These are phyloP conservation scores for Dimocarpus longan DNA, from an alignment of 345 rosid genomes.

Conservation along the genomic window DNA sequence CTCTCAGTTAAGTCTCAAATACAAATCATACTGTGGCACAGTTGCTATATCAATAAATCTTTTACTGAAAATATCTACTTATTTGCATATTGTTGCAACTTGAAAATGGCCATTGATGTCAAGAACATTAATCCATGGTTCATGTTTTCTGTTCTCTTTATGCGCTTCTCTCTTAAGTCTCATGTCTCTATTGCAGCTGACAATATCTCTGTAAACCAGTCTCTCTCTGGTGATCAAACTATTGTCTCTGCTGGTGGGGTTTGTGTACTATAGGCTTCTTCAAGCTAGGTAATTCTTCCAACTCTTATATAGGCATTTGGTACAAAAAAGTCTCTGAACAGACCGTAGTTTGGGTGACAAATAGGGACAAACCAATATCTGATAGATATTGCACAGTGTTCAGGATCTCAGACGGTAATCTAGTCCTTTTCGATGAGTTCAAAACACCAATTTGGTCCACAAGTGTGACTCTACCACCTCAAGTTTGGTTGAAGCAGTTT, in stretches of 20 bases:
- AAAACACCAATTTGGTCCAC: conserved; percentile 16
- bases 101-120: no score
- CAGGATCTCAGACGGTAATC: conserved; percentile 28
- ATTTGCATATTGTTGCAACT: no score
- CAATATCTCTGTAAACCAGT: conserved; percentile 21
- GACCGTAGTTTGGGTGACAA: conserved; percentile 35
- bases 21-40: no score
- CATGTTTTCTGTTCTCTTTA: conserved; percentile 14
- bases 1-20: no score
- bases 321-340: background rate
- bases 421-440: conserved; percentile 23
- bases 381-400: conserved; percentile 23
- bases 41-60: no score
- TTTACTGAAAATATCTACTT: no score
- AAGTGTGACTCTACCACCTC: conserved; percentile 5
- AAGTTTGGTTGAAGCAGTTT: conserved; percentile 27
- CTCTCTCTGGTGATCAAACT: conserved; percentile 31
- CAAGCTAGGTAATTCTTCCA: conserved; percentile 32
- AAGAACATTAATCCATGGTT: background rate
- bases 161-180: conserved; percentile 2
- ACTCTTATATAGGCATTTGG: conserved; percentile 34
- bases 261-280: conserved; percentile 31
- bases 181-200: conserved; percentile 16
- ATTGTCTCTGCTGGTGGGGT: conserved; percentile 23
- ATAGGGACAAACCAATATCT: conserved; percentile 24